phyloP scores from a whole-genome alignment of 345 rosid genomes.

The Geranium brycei region DNA sequence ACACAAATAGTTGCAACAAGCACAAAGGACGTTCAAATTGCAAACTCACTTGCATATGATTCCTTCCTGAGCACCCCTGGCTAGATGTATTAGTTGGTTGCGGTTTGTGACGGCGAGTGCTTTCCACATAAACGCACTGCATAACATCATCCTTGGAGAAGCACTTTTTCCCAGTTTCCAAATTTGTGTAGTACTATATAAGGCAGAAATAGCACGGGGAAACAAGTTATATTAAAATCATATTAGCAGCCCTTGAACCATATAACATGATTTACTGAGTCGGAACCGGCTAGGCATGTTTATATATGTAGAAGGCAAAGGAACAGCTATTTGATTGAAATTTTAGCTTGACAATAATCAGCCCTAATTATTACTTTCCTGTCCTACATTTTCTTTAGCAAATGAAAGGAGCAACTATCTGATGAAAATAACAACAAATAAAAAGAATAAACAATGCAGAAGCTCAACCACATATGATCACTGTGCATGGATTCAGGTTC shows the following conservation, averaged over 20 bases:
- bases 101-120: constrained; percentile 8
- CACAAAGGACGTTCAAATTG: neutral
- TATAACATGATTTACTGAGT: neutral
- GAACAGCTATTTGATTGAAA: too few relatives aligned
- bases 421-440: too few relatives aligned
- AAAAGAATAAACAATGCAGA: too few relatives aligned
- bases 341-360: too few relatives aligned
- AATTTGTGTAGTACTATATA: constrained; percentile 33
- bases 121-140: neutral
- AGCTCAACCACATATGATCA: too few relatives aligned
- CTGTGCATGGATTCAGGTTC: too few relatives aligned
- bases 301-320: too few relatives aligned
- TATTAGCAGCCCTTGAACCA: neutral
- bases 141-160: constrained; percentile 39
- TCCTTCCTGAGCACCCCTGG: constrained; percentile 5
- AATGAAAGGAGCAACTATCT: too few relatives aligned
- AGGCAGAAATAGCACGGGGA: neutral
- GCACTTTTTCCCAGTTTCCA: constrained; percentile 29
- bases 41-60: constrained; percentile 18
- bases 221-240: constrained; percentile 3
- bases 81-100: neutral
- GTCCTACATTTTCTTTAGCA: too few relatives aligned
- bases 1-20: constrained; percentile 2
- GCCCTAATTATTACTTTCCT: too few relatives aligned
- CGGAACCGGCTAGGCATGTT: neutral